Percentiles rank a stretch among this genome's conserved stretches.
Conservation (phyloP, 176 grass and related monocot genomes). For the Olyra latifolia region DNA sequence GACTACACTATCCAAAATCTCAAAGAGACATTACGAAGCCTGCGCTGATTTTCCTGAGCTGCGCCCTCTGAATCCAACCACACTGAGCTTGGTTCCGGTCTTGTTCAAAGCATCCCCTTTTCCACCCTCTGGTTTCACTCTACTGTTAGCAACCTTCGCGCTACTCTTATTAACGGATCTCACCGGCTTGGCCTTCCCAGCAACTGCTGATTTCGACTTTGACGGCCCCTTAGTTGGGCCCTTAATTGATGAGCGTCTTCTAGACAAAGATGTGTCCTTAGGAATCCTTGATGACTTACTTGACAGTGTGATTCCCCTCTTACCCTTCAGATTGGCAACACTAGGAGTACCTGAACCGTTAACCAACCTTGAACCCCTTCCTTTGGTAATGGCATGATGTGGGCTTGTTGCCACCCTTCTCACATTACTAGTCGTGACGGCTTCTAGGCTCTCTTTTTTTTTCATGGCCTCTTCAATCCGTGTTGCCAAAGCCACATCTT, state of each 20-base stretch:
- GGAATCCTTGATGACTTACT: constrained; percentile 47
- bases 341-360: constrained; percentile 44
- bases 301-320: constrained; percentile 43
- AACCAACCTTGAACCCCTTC: constrained; percentile 35
- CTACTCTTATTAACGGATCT: constrained; percentile 30
- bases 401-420: constrained; percentile 46
- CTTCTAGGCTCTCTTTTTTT: constrained; percentile 96
- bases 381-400: constrained; percentile 35
- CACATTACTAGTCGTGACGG: constrained; percentile 56
- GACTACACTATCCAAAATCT: neutral
- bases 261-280: constrained; percentile 42
- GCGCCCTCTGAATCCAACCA: constrained; percentile 94
- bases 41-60: constrained; percentile 56
- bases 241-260: constrained; percentile 27
- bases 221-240: constrained; percentile 23
- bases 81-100: constrained; percentile 55
- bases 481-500: constrained; percentile 71
- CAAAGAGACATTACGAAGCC: neutral
- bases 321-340: constrained; percentile 51
- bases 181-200: constrained; percentile 26
- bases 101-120: constrained; percentile 44
- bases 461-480: constrained; percentile 89
- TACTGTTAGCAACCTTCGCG: constrained; percentile 41
- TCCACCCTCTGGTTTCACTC: constrained; percentile 32
- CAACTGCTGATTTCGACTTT: neutral